Evolutionary conservation across 139 green algal species (phyloP), one percentile per base, ranked within the genome.

Genomic region (Volvox africanus): DNA sequence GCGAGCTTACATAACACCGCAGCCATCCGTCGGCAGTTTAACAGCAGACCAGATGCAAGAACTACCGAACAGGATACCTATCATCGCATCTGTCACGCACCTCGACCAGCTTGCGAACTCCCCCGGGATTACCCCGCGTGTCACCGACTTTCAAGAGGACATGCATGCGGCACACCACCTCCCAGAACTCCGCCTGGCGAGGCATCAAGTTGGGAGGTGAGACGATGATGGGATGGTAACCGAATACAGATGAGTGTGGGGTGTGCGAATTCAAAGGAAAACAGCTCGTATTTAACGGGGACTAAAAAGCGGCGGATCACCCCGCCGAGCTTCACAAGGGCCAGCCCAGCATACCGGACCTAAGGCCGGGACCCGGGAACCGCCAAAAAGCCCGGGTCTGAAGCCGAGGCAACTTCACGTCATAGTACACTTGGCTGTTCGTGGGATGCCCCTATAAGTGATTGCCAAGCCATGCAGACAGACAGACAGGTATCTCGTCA

Each of bases 111-210:
- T 79, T 33, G 20, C 18, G 9, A 18, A 30, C 9, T 18, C 26
- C 71, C 18, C 26, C 20, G 20, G 22, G 71, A 16, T 79, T 2
- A 30, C 20, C 32, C 1, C 1, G 32, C 71, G 30, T 11, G 30
- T 61, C 50, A 13, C 28, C 26, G 24, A 33, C 81, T 32, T 19
- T 13, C 55, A 76, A 61, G 61, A 87, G 26, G 32, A 30, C 82
- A 22, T 33, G 28, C 2, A 88, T 44, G 1, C 82, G 82, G 32
- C 32, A 79, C 32, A 88, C 1, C 20, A 35, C 19, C 82, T 88
- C 32, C 82, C 82, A 88, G 62, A 37, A 79, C 62, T 88, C 82
- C 62, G 61, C 82, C 82, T 88, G 82, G 21, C 65, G 44, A 55
- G n/a, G 44, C 44, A 55, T 55, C 44, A 55, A 55, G 44, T 55